Base-by-base conservation (phyloP, 2,329 filamentous ascomycete species). In the Xylariaceae sp. region DNA sequence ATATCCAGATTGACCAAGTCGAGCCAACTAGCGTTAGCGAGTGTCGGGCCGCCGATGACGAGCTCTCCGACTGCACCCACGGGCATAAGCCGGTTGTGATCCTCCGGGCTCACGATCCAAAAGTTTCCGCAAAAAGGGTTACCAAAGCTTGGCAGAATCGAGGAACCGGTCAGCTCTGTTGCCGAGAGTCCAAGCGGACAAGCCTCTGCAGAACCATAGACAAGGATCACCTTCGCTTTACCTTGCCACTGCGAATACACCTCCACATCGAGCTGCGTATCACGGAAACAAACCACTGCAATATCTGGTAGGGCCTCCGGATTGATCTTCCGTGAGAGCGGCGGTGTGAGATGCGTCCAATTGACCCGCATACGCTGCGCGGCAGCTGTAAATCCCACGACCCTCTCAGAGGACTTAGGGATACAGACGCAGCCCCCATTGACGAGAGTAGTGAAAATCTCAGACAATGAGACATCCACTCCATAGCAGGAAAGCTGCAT, bases 401-500 rank as follows among this genome's bases (percentile, higher is more conserved):
- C 70, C 37, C 75, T 71, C 59, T 78, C 74, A 34, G 74, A 68
- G 48, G 76, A 70, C 56, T 75, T 73, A 4, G 80, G 79, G 4
- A 82, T 71, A 64, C 80, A 82, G 42, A 83, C 71, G 64, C 78
- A 81, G 2, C 78, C 80, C 30, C 81, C 81, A n/a, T 74, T 70
- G 53, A 80, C 73, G 2, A 82, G 69, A 2, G 77, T 78, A 0
- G 79, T 79, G 59, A 85, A 77, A 1, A 82, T 78, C 63, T 85
- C 83, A 1, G 78, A 67, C 23, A 85, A 70, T 48, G 78, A 77
- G 11, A 81, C 76, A 62, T 86, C 82, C 52, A 82, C 80, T 4
- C 79, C 80, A 66, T 80, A 83, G 13, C 79, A 81, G 2, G 81
- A 83, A 58, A 83, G 78, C 59, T 84, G 81, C 70, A 87, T 76